These are phyloP conservation scores for Martiniozyma asiatica DNA, from an alignment of 1,139 yeast species.

Conservation along the genomic window DNA sequence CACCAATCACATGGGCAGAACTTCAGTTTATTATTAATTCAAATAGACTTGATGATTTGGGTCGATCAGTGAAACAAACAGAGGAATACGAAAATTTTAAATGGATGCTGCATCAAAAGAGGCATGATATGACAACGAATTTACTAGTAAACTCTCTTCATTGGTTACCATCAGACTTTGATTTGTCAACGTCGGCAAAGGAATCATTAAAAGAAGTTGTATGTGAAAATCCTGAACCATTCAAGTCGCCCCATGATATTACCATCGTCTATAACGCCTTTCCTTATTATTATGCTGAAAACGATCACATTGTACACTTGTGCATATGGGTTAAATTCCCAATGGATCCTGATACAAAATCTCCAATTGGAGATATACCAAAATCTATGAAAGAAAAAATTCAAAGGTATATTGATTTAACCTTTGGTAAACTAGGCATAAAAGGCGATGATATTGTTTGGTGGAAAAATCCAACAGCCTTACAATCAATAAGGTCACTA, in stretches of 20 bases:
- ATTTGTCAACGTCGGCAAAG: slow-evolving; percentile 2
- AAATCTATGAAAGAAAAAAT: slow-evolving; percentile 26
- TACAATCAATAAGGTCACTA: slow-evolving; percentile 46
- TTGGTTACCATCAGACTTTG: slow-evolving; percentile 17
- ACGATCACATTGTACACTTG: slow-evolving; percentile 27
- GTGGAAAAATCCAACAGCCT: slow-evolving; percentile 52
- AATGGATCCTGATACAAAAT: slow-evolving; percentile 26
- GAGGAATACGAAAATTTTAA: slow-evolving; percentile 16
- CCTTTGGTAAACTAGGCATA: slow-evolving; percentile 34
- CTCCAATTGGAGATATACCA: slow-evolving; percentile 34
- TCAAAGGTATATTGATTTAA: slow-evolving; percentile 29
- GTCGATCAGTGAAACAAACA: slow-evolving; percentile 16
- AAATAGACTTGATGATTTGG: slow-evolving; percentile 8
- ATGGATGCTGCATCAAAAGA: slow-evolving; percentile 7
- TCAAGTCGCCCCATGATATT: slow-evolving; percentile 17
- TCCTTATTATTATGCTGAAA: slow-evolving; percentile 28
- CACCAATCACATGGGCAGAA: slow-evolving; percentile 13
- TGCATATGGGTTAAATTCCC: slow-evolving; percentile 31
- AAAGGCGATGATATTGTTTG: slow-evolving; percentile 32
- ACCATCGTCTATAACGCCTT: slow-evolving; percentile 26
- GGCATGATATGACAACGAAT: slow-evolving; percentile 18
- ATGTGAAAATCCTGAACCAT: slow-evolving; percentile 16
- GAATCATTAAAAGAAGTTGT: slow-evolving; percentile 7
- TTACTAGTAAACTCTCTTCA: slow-evolving; percentile 16
- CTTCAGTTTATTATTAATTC: slow-evolving; percentile 5